phyloP scores from a whole-genome alignment of 2,329 filamentous ascomycete species.

The Stemphylium vesicarium region DNA sequence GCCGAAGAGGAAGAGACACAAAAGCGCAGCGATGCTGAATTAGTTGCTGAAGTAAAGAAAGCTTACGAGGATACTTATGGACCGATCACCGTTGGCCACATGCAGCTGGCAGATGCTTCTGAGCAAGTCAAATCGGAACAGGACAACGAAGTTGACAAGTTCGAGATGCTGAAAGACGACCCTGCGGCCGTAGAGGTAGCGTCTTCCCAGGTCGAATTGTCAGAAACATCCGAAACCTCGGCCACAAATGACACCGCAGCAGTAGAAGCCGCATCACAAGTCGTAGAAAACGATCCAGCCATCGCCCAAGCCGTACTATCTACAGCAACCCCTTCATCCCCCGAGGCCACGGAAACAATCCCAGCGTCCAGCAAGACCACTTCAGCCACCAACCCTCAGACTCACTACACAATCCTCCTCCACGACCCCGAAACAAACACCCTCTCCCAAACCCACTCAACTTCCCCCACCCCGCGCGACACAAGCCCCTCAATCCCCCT shows the following conservation, averaged over 20 bases:
- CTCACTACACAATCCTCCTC: constrained; percentile 34
- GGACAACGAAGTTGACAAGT: constrained; percentile 1
- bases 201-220: neutral
- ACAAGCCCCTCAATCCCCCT: constrained; percentile 29
- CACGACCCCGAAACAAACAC: constrained; percentile 36
- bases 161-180: constrained; percentile 26
- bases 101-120: constrained; percentile 16
- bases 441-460: constrained; percentile 35
- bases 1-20: constrained; percentile 17
- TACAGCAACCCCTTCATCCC: neutral
- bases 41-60: constrained; percentile 34
- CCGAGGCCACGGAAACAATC: neutral
- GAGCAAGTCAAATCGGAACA: constrained; percentile 1
- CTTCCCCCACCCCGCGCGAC: constrained; percentile 21
- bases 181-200: neutral
- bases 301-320: neutral
- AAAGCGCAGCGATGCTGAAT: constrained; percentile 21
- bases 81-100: constrained; percentile 30
- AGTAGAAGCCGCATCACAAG: neutral
- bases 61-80: constrained; percentile 40
- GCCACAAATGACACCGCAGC: neutral
- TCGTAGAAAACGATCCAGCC: neutral
- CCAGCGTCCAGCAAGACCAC: neutral
- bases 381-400: constrained; percentile 1
- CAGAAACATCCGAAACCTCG: neutral